Evolutionary conservation across 2,329 filamentous ascomycete genomes (phyloP).

Genomic region (Zasmidium cellare): DNA sequence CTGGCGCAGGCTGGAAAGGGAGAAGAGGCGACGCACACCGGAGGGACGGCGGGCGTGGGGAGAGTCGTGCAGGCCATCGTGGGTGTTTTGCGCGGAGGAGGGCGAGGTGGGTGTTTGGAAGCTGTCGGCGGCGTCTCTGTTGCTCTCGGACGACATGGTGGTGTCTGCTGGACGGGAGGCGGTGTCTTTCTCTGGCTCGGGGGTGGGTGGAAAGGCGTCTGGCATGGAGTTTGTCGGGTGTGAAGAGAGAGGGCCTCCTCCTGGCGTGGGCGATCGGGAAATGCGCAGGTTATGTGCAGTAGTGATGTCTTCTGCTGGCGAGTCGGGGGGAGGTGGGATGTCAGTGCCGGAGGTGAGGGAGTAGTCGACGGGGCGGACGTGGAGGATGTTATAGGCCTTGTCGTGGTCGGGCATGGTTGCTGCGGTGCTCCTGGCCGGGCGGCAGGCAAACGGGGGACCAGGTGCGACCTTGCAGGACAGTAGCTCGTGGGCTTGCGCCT

Average conservation of each 20-base stretch:
- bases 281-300: neutral
- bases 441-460: no score
- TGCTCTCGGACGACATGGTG: slow-evolving; percentile 17
- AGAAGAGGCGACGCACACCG: slow-evolving; percentile 34
- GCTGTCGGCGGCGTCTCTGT: slow-evolving; percentile 23
- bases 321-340: slow-evolving; percentile 27
- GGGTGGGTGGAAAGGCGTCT: slow-evolving; percentile 25
- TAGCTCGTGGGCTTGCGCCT: neutral
- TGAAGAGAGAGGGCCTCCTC: slow-evolving; percentile 36
- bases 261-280: slow-evolving; percentile 31
- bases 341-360: slow-evolving; percentile 29
- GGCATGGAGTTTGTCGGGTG: slow-evolving; percentile 33
- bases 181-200: slow-evolving; percentile 23
- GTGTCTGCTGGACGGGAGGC: slow-evolving; percentile 7
- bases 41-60: slow-evolving; percentile 21
- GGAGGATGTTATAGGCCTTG: slow-evolving; percentile 23
- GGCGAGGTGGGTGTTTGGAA: slow-evolving; percentile 24
- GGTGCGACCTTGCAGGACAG: neutral
- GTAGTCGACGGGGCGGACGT: slow-evolving; percentile 25
- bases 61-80: slow-evolving; percentile 7
- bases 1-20: slow-evolving; percentile 34
- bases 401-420: slow-evolving; percentile 2
- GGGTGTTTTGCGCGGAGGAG: slow-evolving; percentile 15
- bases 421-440: no score
- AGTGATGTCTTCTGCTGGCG: slow-evolving; percentile 19